Base-by-base conservation (phyloP, 1,284 basidiomycete species). In the Austroboletus rostrupii region DNA sequence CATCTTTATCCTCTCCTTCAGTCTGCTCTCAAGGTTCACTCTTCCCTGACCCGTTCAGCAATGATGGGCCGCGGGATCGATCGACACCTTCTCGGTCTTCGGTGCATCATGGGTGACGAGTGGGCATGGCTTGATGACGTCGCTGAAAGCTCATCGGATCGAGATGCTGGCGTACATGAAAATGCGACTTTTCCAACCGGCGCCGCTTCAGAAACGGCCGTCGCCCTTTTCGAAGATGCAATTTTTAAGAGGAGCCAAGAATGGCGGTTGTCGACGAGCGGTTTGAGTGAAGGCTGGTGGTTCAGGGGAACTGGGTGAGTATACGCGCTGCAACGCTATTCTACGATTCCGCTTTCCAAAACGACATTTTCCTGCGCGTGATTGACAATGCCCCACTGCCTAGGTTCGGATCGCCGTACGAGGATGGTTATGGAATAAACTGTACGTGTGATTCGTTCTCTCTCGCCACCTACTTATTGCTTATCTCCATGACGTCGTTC, bases 221-320 rank as follows among this genome's bases (percentile, higher is more conserved):
- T 72, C 21, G 53, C 72, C 1, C 68, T 96, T 4, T 89, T 96
- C 59, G 79, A 89, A 13, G 94, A 98, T 69, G 75, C 81, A 36
- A 66, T 94, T 16, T 97, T 93, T 68, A 70, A 73, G 38, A 78
- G 79, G 57, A 92, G 89, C 60, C 81, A 90, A 62, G 80, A 83
- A 53, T 98, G 95, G 95, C 90, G 88, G 63, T 73, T 98, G 45
- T 93, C 90, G 60, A 97, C 96, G 7, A 95, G 91, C 69, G 93
- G 90, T 3, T 68, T 98, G 58, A 92, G 87, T 66, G 86, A 89
- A 19, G 95, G 95, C 1, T 78, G 87, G 60, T 76, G 88, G 45
- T 97, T 98, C 72, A 82, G 84, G 46, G 96, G 95, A 2, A 97
- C 94, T 8, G 95, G 94, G 74, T 87, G 68, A 57, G 81, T 55